phyloP scores from a whole-genome alignment of 768 basidiomycete genomes.

The Coprinellus aureogranulatus region DNA sequence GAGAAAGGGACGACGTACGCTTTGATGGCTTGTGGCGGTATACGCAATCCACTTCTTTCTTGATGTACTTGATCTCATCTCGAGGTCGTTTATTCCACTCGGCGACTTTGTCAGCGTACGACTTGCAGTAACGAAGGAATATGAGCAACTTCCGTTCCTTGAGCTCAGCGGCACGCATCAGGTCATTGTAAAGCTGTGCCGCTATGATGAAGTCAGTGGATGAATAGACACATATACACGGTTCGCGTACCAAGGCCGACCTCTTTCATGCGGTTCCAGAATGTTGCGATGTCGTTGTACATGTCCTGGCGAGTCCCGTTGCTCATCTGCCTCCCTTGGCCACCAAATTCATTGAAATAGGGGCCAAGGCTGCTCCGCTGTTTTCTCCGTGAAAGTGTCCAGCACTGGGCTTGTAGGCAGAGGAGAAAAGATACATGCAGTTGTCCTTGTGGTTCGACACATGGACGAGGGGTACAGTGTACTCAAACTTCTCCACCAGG shows the following conservation, averaged over 20 bases:
- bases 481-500: constrained; percentile 6
- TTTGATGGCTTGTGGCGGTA: background rate
- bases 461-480: constrained; percentile 21
- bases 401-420: constrained; percentile 16
- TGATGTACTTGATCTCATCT: background rate
- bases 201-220: background rate
- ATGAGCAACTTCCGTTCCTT: constrained; percentile 17
- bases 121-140: background rate
- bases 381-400: constrained; percentile 29
- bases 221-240: background rate
- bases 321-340: constrained; percentile 27
- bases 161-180: constrained; percentile 8
- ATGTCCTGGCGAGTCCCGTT: constrained; percentile 25
- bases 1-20: background rate
- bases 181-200: background rate
- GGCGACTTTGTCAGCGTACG: background rate
- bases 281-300: background rate
- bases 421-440: constrained; percentile 22
- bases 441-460: constrained; percentile 25
- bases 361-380: constrained; percentile 25
- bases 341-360: constrained; percentile 18
- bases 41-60: background rate
- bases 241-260: background rate
- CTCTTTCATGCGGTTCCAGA: constrained; percentile 9
- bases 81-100: background rate